Conservation (phyloP, 2,329 filamentous ascomycete species). For the Fusarium sp. region DNA sequence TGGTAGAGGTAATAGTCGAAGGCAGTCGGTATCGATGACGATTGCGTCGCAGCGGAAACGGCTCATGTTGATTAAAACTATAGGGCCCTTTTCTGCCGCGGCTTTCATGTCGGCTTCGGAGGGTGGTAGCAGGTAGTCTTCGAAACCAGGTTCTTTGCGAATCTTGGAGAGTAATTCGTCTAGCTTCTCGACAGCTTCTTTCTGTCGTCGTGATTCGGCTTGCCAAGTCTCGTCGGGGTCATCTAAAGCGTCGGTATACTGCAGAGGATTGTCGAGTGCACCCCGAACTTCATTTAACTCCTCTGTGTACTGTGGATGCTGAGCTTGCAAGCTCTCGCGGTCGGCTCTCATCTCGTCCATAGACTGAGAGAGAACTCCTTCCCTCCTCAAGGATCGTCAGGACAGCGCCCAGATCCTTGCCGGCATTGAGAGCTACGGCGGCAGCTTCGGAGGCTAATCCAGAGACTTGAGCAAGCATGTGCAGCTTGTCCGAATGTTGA, state of each 20-base stretch:
- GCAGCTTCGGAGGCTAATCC: background rate
- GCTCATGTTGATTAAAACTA: background rate
- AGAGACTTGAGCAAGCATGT: background rate
- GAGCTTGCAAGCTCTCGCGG: background rate
- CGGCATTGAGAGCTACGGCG: background rate
- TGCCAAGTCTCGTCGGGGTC: background rate
- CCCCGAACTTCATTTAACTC: background rate
- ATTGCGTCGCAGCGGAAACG: background rate
- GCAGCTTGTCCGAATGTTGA: background rate
- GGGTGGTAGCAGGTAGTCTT: background rate
- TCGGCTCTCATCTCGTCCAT: background rate
- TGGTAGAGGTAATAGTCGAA: background rate
- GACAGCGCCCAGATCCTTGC: fast-evolving
- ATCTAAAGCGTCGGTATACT: background rate
- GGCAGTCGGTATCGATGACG: background rate
- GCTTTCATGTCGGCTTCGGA: background rate
- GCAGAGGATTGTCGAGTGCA: background rate
- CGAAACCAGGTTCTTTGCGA: background rate
- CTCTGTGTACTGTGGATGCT: background rate
- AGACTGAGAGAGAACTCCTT: background rate
- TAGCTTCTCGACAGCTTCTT: background rate
- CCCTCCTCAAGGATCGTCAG: background rate
- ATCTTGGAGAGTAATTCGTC: background rate
- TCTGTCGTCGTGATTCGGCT: background rate
- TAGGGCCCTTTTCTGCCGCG: background rate